Base-by-base conservation (phyloP, 179 eudicot species). In the Spergularia azorica region DNA sequence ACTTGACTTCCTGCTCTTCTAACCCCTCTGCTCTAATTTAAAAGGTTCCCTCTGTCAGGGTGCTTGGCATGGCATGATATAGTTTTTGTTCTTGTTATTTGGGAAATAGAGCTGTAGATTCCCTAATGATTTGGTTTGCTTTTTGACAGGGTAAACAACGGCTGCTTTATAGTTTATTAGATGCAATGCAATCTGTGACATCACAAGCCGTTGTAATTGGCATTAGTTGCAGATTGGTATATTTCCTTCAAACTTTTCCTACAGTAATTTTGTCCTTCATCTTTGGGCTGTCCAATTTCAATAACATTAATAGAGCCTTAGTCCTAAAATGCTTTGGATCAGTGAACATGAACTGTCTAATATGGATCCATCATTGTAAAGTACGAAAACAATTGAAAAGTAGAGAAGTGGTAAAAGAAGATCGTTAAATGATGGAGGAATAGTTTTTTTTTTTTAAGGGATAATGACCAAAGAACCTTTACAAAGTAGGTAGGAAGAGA, bases 141-240 rank as follows among this genome's bases (percentile, higher is more conserved):
- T 51, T 79, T 76, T 81, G 48, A 79, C 91, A 95, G 97, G 97
- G 97, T 43, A 95, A 95, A 83, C 99, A 95, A 76, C 86, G 91
- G 51, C 72, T 95, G 71, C 95, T 95, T 26, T 95, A 95, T 81
- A 93, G 97, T 86, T 86, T 95, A 81, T 84, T 95, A 67, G 99
- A 95, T 83, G 97, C 97, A 81, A 88, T 95, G 97, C 99, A 95
- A 77, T 91, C 99, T 72, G 89, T 95, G 77, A 82, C 97, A 63
- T 93, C 99, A 80, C 97, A 93, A 83, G 95, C 95, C 72, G 91
- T 91, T 74, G 95, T 95, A 36, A 78, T 91, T 75, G 99, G 99
- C 73, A 84, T 95, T 66, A 95, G 97, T 78, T 93, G 97, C 84
- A 86, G 92, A 79, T 71, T 95, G 88, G 99, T 93, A 89, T 73